A percentile compares a stretch with the other conserved stretches of the same genome.
Conservation (phyloP, 805 yeast species). For the Pichia californica region DNA sequence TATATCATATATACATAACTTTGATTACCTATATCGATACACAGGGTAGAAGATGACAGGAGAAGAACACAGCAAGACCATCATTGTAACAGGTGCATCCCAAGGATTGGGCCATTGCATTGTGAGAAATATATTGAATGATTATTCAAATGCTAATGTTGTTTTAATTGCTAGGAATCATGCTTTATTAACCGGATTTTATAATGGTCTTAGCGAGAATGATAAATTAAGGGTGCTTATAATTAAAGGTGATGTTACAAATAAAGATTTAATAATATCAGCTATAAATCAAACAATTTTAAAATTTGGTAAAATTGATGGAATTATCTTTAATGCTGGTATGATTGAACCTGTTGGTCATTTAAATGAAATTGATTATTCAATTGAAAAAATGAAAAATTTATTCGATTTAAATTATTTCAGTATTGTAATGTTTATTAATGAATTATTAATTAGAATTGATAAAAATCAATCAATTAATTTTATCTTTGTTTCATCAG, state of each 20-base stretch:
- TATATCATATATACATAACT: too few relatives aligned
- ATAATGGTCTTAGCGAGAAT: constrained; percentile 34
- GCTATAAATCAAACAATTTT: constrained; percentile 41
- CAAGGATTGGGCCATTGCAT: constrained; percentile 81
- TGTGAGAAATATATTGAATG: constrained; percentile 43
- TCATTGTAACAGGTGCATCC: constrained; percentile 58
- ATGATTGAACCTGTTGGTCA: constrained; percentile 69
- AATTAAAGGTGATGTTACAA: constrained; percentile 57
- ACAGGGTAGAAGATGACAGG: too few relatives aligned
- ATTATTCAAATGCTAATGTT: constrained; percentile 33
- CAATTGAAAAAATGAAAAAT: constrained; percentile 51
- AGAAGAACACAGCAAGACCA: constrained; percentile 10
- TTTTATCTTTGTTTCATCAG: constrained; percentile 80
- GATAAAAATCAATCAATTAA: constrained; percentile 32
- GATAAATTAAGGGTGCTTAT: constrained; percentile 45
- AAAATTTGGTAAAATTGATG: constrained; percentile 52
- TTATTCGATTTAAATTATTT: constrained; percentile 75
- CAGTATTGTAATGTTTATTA: constrained; percentile 58
- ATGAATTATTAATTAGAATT: constrained; percentile 41
- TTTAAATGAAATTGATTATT: constrained; percentile 40
- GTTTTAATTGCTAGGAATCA: constrained; percentile 71
- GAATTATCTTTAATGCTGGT: constrained; percentile 76
- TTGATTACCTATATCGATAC: too few relatives aligned
- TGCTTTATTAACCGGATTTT: constrained; percentile 30
- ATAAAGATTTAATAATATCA: constrained; percentile 28